These are phyloP conservation scores for Alternaria sp. DNA, from an alignment of 2,329 filamentous ascomycete genomes.

Conservation along the genomic window DNA sequence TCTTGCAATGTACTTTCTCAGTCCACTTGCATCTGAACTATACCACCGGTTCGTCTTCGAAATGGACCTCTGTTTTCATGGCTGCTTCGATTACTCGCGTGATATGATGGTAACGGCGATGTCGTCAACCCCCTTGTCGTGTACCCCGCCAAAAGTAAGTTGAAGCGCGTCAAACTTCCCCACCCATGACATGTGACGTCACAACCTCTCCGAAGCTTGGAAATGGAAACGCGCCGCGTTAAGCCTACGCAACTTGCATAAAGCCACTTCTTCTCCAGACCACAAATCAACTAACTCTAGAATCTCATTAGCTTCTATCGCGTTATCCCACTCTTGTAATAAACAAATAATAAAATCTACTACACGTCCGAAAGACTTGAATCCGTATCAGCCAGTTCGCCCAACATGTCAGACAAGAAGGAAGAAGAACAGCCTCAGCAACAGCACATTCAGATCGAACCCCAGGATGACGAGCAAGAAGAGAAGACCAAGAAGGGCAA, in stretches of 20 bases:
- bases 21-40: neutral
- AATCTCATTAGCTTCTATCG: constrained; percentile 1
- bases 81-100: neutral
- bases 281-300: constrained; percentile 1
- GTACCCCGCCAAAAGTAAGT: constrained; percentile 10
- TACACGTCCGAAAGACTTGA: neutral
- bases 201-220: constrained; percentile 16
- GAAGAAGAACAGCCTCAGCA: constrained; percentile 28
- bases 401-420: constrained; percentile 24
- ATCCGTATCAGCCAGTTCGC: neutral
- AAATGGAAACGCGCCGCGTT: constrained; percentile 16
- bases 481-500: constrained; percentile 29
- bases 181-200: constrained; percentile 15
- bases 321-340: neutral
- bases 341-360: neutral
- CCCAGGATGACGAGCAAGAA: constrained; percentile 32
- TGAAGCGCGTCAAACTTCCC: constrained; percentile 12
- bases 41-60: neutral
- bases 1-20: neutral
- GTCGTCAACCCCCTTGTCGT: constrained; percentile 10
- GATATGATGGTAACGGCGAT: neutral
- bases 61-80: neutral
- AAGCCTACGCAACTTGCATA: constrained; percentile 12
- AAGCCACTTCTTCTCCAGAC: constrained; percentile 1
- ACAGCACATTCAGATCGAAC: constrained; percentile 41